A percentile compares a stretch with the other conserved stretches of the same genome.
These are phyloP conservation scores for Oryza brachyantha DNA, from an alignment of 176 grass and related monocot species.

Conservation along the genomic window DNA sequence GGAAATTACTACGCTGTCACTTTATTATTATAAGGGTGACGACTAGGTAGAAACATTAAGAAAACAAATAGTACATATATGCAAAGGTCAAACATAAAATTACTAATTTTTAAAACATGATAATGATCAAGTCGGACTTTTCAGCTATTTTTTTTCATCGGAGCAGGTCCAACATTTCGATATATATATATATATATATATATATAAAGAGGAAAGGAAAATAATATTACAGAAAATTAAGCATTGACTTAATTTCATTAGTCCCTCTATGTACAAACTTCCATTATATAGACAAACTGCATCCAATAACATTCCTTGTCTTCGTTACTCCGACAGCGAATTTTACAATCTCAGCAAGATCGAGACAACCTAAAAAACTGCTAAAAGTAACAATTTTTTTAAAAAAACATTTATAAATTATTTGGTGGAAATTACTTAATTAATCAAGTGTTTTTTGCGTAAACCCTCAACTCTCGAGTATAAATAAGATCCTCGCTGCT, in stretches of 20 bases:
- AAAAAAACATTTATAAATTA: neutral
- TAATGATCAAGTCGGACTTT: neutral
- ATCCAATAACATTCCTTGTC: neutral
- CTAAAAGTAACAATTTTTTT: neutral
- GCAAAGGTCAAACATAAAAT: neutral
- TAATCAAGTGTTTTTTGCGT: neutral
- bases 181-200: no score
- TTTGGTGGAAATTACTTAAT: neutral
- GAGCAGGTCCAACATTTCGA: neutral
- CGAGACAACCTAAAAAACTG: neutral
- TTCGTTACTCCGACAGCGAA: constrained; percentile 9
- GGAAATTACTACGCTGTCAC: neutral
- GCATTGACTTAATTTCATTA: constrained; percentile 1
- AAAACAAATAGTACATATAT: neutral
- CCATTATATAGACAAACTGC: neutral
- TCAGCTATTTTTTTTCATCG: neutral
- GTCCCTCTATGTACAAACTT: neutral
- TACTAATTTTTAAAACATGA: neutral
- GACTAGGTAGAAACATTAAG: neutral
- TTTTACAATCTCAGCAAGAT: neutral
- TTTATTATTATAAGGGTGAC: neutral
- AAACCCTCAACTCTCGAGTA: neutral
- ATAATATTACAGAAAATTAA: neutral
- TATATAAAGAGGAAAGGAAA: neutral
- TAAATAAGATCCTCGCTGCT: neutral